phyloP scores from a whole-genome alignment of 352 stramenopile genomes.

The Pythium dissotocum region DNA sequence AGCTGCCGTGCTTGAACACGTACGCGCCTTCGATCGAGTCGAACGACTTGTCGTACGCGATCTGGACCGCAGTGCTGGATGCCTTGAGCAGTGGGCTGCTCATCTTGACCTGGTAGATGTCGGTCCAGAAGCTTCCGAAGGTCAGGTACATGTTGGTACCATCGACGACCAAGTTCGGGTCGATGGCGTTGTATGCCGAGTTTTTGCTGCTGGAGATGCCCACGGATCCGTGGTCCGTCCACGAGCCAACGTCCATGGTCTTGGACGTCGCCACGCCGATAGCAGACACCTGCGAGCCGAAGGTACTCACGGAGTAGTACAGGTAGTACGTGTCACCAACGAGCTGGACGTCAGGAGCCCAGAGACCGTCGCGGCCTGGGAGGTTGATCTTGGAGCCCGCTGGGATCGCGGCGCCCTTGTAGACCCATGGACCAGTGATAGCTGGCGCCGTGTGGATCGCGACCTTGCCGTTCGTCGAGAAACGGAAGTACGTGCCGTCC shows the following conservation, averaged over 20 bases:
- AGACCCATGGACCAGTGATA: slow-evolving; percentile 45
- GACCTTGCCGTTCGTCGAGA: slow-evolving; percentile 55
- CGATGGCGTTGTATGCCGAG: slow-evolving; percentile 60
- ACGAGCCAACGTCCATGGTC: slow-evolving; percentile 47
- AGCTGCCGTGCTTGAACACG: slow-evolving; percentile 39
- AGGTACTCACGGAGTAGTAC: slow-evolving; percentile 58
- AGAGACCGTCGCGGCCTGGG: slow-evolving; percentile 46
- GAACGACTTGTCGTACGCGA: slow-evolving; percentile 38
- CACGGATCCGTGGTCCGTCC: slow-evolving; percentile 35
- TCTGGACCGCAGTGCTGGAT: slow-evolving; percentile 15
- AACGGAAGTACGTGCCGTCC: slow-evolving; percentile 58
- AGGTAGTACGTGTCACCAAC: slow-evolving; percentile 54
- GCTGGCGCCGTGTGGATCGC: slow-evolving; percentile 45
- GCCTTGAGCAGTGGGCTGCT: slow-evolving; percentile 29
- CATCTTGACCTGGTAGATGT: slow-evolving; percentile 37
- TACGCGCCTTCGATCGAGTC: slow-evolving; percentile 42
- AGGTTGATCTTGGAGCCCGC: slow-evolving; percentile 47
- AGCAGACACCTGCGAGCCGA: slow-evolving; percentile 46
- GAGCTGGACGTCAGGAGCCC: slow-evolving; percentile 49
- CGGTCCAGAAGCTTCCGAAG: slow-evolving; percentile 52
- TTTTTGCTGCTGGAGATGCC: slow-evolving; percentile 37
- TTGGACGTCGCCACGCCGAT: slow-evolving; percentile 44
- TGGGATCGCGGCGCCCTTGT: slow-evolving; percentile 42
- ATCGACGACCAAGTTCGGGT: slow-evolving; percentile 43
- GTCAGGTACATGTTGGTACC: slow-evolving; percentile 43